Conservation (phyloP, 2,329 filamentous ascomycete species). For the Triangularia setosa region DNA sequence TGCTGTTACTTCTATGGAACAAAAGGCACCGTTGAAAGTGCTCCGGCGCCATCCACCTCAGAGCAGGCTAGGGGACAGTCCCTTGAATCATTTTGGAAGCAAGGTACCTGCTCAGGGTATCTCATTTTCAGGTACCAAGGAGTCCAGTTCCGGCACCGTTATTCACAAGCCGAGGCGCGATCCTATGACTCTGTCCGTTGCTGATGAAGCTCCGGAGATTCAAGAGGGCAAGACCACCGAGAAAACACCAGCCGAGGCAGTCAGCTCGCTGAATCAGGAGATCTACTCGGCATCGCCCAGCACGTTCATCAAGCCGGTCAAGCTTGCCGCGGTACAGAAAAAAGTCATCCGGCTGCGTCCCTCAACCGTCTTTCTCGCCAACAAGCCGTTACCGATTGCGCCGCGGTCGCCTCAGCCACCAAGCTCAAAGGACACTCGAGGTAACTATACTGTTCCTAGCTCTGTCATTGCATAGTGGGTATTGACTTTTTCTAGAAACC, state of each 20-base stretch:
- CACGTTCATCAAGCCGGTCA: background rate
- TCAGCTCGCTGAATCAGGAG: background rate
- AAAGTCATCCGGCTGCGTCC: conserved; percentile 4
- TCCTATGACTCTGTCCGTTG: conserved; percentile 4
- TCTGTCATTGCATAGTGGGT: no score
- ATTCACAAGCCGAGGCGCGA: conserved; percentile 11
- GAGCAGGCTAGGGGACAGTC: background rate
- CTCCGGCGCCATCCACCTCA: background rate
- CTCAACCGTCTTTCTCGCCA: conserved; percentile 7
- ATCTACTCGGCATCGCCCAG: background rate
- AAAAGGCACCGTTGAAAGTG: conserved; percentile 24
- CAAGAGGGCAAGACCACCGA: background rate
- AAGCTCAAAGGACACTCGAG: background rate
- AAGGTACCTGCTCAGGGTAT: background rate
- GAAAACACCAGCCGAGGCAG: background rate
- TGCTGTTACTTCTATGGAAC: conserved; percentile 52
- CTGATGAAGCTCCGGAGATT: conserved; percentile 6
- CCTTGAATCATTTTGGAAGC: conserved; percentile 10
- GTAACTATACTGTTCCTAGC: no score
- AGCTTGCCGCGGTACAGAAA: background rate
- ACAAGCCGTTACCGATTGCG: conserved; percentile 15
- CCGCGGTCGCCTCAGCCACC: background rate
- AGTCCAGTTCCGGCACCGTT: conserved; percentile 15
- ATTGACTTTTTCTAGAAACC: background rate
- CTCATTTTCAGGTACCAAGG: conserved; percentile 5